phyloP scores from a whole-genome alignment of 176 grass and related monocot genomes.

The Carex cristatella region DNA sequence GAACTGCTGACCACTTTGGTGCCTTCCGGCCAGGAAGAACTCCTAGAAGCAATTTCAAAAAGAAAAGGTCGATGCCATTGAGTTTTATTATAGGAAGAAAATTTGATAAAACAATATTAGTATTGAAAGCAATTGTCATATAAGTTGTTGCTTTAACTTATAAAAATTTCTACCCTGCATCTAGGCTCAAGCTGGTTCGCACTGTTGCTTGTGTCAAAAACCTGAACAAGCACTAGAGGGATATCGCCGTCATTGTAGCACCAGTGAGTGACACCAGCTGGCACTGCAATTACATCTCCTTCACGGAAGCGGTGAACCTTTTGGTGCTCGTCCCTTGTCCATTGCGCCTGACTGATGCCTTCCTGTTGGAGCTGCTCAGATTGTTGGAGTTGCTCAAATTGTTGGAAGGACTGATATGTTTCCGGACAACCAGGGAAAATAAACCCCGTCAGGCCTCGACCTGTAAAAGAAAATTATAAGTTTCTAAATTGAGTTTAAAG shows the following conservation, averaged over 20 bases:
- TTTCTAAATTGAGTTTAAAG: background rate
- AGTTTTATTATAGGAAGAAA: background rate
- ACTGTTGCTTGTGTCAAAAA: slow-evolving; percentile 25
- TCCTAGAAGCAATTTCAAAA: slow-evolving; percentile 20
- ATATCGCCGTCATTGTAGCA: slow-evolving; percentile 37
- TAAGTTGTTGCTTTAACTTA: background rate
- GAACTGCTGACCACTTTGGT: background rate
- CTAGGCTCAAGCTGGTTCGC: slow-evolving; percentile 33
- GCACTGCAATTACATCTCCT: slow-evolving; percentile 34
- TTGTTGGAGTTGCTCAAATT: background rate
- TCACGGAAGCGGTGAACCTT: slow-evolving; percentile 27
- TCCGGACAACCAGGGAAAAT: slow-evolving; percentile 35
- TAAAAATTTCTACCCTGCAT: slow-evolving; percentile 20
- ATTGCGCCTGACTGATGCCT: slow-evolving; percentile 6
- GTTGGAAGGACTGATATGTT: slow-evolving; percentile 31
- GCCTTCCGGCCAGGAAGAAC: slow-evolving; percentile 35
- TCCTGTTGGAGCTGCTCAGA: background rate
- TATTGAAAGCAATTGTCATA: background rate
- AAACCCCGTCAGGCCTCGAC: slow-evolving; percentile 14
- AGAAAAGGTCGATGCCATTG: background rate
- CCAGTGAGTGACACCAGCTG: slow-evolving; percentile 30
- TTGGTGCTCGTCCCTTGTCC: slow-evolving; percentile 35
- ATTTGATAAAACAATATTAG: background rate
- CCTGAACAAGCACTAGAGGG: slow-evolving; percentile 20
- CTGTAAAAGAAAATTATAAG: background rate